Evolutionary conservation across 208 protist species (phyloP).

Genomic region (Leishmania mexicana): DNA sequence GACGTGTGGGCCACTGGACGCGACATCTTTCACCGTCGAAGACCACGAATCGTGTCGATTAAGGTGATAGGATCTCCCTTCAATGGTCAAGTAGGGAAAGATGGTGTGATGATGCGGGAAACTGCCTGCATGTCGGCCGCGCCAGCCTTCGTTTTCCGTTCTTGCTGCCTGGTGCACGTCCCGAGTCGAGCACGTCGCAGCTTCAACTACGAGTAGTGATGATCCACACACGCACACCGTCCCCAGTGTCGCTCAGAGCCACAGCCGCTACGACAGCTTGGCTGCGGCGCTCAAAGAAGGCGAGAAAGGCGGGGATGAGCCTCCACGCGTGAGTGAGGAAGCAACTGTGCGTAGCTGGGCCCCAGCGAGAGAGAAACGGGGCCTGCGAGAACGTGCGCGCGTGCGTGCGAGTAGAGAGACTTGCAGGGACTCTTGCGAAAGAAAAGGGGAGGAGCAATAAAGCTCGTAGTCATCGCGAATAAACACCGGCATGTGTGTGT

Average conservation of each 20-base stretch:
- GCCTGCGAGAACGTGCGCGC: neutral
- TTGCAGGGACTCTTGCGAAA: neutral
- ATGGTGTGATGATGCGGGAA: neutral
- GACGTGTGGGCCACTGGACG: slow-evolving; percentile 19
- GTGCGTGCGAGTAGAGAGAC: neutral
- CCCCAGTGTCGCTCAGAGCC: neutral
- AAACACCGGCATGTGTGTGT: neutral
- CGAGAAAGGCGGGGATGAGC: neutral
- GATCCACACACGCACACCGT: neutral
- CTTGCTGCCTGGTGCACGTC: neutral
- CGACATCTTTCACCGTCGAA: slow-evolving; percentile 16
- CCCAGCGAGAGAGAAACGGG: neutral
- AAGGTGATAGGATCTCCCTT: neutral
- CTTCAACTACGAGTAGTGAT: neutral
- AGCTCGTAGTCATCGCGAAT: neutral
- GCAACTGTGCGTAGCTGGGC: neutral
- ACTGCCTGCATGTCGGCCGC: neutral
- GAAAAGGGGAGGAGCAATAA: too few relatives aligned
- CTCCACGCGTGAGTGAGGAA: neutral
- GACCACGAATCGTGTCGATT: neutral
- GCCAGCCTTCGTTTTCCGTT: neutral
- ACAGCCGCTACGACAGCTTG: neutral
- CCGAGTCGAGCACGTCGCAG: neutral
- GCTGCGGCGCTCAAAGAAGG: neutral
- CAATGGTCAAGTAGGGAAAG: neutral